These are phyloP conservation scores for Acidiella bohemica DNA, from an alignment of 495 filamentous ascomycete genomes.

Conservation along the genomic window DNA sequence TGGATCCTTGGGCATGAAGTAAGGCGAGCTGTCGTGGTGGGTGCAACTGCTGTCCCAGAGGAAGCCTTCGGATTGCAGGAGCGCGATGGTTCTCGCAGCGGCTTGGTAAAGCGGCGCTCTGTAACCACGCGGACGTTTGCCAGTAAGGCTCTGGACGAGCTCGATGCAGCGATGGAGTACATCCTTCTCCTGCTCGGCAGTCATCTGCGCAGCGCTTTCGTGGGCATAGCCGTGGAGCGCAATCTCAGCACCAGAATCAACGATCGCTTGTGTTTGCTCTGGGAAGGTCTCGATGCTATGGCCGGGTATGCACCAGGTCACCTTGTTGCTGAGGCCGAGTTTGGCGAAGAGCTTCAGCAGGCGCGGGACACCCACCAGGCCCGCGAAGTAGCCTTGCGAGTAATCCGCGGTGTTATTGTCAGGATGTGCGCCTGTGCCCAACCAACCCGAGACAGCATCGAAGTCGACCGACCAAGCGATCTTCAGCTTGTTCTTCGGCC, in stretches of 20 bases:
- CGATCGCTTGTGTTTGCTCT: conserved; percentile 37
- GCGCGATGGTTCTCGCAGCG: conserved; percentile 39
- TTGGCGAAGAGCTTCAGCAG: conserved; percentile 45
- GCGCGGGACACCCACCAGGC: conserved; percentile 45
- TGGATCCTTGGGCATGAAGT: conserved; percentile 37
- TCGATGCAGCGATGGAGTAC: conserved; percentile 42
- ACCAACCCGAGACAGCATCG: conserved; percentile 47
- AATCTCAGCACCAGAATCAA: conserved; percentile 45
- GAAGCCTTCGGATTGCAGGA: conserved; percentile 43
- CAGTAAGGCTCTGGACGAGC: conserved; percentile 36
- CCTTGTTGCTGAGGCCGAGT: conserved; percentile 36
- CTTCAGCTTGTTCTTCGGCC: conserved; percentile 34
- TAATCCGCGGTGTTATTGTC: conserved; percentile 46
- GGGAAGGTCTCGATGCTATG: conserved; percentile 51
- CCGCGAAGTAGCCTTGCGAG: conserved; percentile 45
- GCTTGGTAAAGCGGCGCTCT: conserved; percentile 47
- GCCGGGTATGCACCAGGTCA: conserved; percentile 53
- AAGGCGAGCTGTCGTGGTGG: conserved; percentile 42
- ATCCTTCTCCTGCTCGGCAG: conserved; percentile 43
- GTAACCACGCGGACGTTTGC: conserved; percentile 42
- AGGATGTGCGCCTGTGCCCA: conserved; percentile 40
- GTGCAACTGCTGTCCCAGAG: conserved; percentile 44
- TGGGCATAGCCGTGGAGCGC: conserved; percentile 50
- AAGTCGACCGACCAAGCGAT: conserved; percentile 45
- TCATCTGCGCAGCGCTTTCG: conserved; percentile 43